Evolutionary conservation across 2,329 filamentous ascomycete genomes (phyloP).

Genomic region (Hypocrella siamensis): DNA sequence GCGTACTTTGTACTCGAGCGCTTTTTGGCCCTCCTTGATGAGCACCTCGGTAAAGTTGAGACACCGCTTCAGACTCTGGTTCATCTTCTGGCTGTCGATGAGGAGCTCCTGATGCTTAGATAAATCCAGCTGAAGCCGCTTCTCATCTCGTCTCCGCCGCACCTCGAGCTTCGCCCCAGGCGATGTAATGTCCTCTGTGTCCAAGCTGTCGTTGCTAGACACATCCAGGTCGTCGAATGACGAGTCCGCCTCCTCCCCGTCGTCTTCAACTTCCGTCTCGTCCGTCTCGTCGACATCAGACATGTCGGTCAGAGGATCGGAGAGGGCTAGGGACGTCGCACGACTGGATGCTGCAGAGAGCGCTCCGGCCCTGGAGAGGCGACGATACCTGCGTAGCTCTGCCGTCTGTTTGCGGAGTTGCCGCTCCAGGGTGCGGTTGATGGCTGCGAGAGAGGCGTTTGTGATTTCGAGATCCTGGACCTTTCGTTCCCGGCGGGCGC

Average conservation of each 20-base stretch:
- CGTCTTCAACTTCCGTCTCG: constrained; percentile 22
- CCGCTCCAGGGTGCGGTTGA: constrained; percentile 83
- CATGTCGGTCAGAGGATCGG: constrained; percentile 25
- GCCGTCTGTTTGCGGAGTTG: constrained; percentile 83
- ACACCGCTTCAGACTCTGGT: constrained; percentile 82
- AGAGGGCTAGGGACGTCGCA: constrained; percentile 26
- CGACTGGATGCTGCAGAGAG: constrained; percentile 41
- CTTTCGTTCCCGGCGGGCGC: constrained; percentile 81
- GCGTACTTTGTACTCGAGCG: constrained; percentile 66
- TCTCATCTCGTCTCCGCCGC: constrained; percentile 61
- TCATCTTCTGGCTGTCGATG: constrained; percentile 85
- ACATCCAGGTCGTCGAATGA: constrained; percentile 37
- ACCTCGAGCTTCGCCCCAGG: constrained; percentile 16
- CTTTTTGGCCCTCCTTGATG: constrained; percentile 77
- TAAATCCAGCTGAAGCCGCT: constrained; percentile 69
- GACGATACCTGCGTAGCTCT: constrained; percentile 70
- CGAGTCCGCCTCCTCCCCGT: constrained; percentile 27
- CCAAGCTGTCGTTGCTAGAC: constrained; percentile 23
- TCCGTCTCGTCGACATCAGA: constrained; percentile 32
- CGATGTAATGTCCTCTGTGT: constrained; percentile 19
- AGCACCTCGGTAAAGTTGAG: constrained; percentile 80
- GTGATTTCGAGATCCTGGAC: constrained; percentile 93
- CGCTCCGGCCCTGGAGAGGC: constrained; percentile 69
- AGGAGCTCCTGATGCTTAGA: constrained; percentile 79
- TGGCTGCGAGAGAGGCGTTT: constrained; percentile 85